Evolutionary conservation across 2,329 filamentous ascomycete genomes (phyloP), one percentile per base, ranked within the genome.

Genomic region (Drechslera avenae): DNA sequence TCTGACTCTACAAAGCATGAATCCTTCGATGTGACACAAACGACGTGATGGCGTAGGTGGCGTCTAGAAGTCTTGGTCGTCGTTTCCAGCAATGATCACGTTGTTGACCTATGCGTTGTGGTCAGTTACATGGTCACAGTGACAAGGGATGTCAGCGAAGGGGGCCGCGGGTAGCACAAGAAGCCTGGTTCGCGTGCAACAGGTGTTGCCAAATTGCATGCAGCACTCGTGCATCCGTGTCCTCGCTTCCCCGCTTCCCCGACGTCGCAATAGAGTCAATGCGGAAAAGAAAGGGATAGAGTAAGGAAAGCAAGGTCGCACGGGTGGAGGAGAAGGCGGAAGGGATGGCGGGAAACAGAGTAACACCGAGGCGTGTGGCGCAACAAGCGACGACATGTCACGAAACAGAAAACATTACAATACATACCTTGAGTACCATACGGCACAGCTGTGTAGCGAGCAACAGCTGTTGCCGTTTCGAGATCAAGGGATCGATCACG

Each of bases 401-500:
- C 30, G 46, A 61, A 52, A 55, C 56, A 50, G 34, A 17, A 19
- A 58, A 53, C 33, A 46, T 63, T 66, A 62, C 42, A 52, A 60
- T 56, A 63, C 68, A 47, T 92, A 87, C 83, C 79, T 84, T 66
- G 53, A 73, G 62, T 36, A 73, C 70, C 93, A 99, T 97, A 62
- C 94, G 87, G 81, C 94, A 97, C 63, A 99, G 81, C 80, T 99
- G 94, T 44, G 95, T 99, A 26, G 94, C 94, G 60, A 99, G 84
- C 79, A 97, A 86, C 54, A 99, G 83, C 78, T 99, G 94, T 79
- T 97, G 92, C 77, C 90, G 89, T 84, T 99, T 99, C 66, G 94
- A 94, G 73, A 99, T 99, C 70, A 99, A 80, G 45, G 94, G 95
- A 73, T 99, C 94, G 72, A 99, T 97, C 62, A 97, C 94, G 76